Evolutionary conservation across 192 early-diverging fungal species (phyloP), one percentile per base, ranked within the genome.

Genomic region (Gamsiella multidivaricata): DNA sequence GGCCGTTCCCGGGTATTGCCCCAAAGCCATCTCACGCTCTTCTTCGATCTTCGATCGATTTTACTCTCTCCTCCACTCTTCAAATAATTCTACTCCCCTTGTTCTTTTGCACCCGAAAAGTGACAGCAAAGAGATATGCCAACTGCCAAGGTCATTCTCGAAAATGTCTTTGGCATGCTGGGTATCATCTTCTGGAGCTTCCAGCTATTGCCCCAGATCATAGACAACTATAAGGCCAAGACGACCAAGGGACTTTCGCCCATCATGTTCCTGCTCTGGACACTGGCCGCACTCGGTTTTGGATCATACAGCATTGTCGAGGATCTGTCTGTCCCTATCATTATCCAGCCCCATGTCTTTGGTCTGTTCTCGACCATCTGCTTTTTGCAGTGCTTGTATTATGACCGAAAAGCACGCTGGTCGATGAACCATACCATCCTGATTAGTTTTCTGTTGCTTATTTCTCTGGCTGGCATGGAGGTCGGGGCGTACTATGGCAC

Each of bases 101-200:
- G 26, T 10, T 53, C 23, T 41, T 15, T 52, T 52, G n/a, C n/a
- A n/a, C n/a, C n/a, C n/a, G n/a, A n/a, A n/a, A n/a, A n/a, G n/a
- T n/a, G n/a, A n/a, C n/a, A n/a, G n/a, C n/a, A n/a, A n/a, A 82
- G 67, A 31, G 85, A 57, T 26, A 78, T 78, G 74, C 36, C 74
- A 18, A 53, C 60, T 10, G 29, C 80, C 23, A 61, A 55, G 43
- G 59, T 49, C 23, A 69, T 74, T 25, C 70, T 82, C 43, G 81
- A 82, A 51, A 72, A 67, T 25, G 56, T 79, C 37, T 82, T 82
- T 66, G 75, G 76, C 14, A 74, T 69, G 54, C 49, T 86, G 26
- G 84, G 84, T 0, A 70, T 83, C 45, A 64, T 86, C 2, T 81
- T 86, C 58, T 86, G 84, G 84, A 83, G 82, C 0, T 83, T 86